Percentiles rank a stretch among this genome's conserved stretches.
These are phyloP conservation scores for Pseudozyma sp. DNA, from an alignment of 1,284 basidiomycete species.

Conservation along the genomic window DNA sequence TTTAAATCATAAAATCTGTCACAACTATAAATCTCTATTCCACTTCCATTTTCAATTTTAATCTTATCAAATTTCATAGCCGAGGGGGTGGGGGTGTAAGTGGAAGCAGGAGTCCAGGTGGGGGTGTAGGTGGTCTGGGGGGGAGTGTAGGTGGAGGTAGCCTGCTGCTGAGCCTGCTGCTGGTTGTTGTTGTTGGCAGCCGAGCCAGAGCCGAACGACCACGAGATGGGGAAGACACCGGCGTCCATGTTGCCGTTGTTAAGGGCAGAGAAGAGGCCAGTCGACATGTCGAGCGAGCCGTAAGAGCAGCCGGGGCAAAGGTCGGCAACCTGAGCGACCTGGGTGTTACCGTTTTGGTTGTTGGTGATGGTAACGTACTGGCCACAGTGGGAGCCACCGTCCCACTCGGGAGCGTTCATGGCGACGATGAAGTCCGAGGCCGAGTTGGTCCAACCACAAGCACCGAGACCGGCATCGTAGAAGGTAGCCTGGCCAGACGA, in stretches of 20 bases:
- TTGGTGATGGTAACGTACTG: conserved; percentile 76
- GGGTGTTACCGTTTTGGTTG: conserved; percentile 74
- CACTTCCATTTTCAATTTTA: too few species aligned
- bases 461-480: conserved; percentile 58
- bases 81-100: conserved; percentile 24
- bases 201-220: conserved; percentile 50
- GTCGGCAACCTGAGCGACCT: conserved; percentile 77
- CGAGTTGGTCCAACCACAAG: conserved; percentile 53
- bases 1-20: too few species aligned
- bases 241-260: conserved; percentile 61
- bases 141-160: conserved; percentile 37
- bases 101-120: conserved; percentile 13
- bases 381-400: conserved; percentile 72
- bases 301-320: conserved; percentile 79
- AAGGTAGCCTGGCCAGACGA: conserved; percentile 57
- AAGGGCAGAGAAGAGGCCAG: conserved; percentile 75
- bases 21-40: too few species aligned
- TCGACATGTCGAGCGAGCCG: conserved; percentile 82
- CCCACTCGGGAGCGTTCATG: conserved; percentile 62
- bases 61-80: too few species aligned
- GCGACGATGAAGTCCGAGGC: conserved; percentile 63
- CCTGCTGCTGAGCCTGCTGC: conserved; percentile 32
- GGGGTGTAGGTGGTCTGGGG: conserved; percentile 19
- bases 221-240: conserved; percentile 64
- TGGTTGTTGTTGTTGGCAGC: conserved; percentile 42